Evolutionary conservation across 768 basidiomycete genomes (phyloP), one percentile per base, ranked within the genome.

Genomic region (Tylopilus plumbeoviolaceoides): DNA sequence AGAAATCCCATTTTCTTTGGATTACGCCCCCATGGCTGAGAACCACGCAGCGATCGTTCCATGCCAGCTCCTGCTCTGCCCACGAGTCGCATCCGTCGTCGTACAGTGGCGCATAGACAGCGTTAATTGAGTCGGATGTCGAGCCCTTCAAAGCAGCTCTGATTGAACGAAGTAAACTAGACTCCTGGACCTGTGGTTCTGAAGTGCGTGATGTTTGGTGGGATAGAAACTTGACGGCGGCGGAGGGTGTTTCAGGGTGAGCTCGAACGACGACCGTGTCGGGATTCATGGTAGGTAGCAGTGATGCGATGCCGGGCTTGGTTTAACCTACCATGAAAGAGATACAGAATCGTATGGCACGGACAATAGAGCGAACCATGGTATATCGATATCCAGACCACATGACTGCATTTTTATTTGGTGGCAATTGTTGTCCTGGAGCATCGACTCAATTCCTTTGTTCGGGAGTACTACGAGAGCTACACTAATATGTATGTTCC

Each of bases 1-100:
- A 66, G 62, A 91, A 88, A 48, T 77, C 79, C 91, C 90, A 92
- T 61, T 82, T 82, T 62, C 84, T 83, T 51, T 73, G 73, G 48
- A 91, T 80, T 15, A 87, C 73, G 1, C 87, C 86, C 0, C 87
- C 90, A 17, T 75, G 73, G 53, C 80, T 83, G 59, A 88, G 72
- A 1, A 87, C 71, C 0, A 87, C 87, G 15, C 76, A 78, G 51
- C 75, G 72, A 21, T 76, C 73, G 58, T 87, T 80, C 91, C 90
- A 92, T 12, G 79, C 72, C 14, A 92, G 71, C 59, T 91, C 84
- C 53, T 83, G 77, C 52, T 82, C 84, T n/a, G 74, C 75, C 58
- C 70, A 70, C 7, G 72, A 62, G 14, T 78, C 74, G 7, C 64
- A 70, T 27, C 64, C 70, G 38, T 72, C 68, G 35, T 71, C 64